phyloP scores from a whole-genome alignment of 345 rosid genomes.

The Linum usitatissimum region DNA sequence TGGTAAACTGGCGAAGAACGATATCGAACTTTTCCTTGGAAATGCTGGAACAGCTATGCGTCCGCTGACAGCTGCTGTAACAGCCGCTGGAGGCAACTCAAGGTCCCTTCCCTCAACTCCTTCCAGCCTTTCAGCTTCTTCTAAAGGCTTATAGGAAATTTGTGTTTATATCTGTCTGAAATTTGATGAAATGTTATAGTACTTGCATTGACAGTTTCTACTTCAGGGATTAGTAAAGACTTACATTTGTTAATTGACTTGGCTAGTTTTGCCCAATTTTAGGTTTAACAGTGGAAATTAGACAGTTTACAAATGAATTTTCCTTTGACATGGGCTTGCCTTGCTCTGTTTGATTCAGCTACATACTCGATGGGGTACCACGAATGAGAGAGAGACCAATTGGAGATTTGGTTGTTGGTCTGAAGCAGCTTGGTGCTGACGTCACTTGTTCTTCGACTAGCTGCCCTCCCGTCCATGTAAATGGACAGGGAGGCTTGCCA shows the following conservation, averaged over 20 bases:
- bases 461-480: conserved; percentile 83
- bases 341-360: conserved; percentile 31
- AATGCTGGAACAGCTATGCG: conserved; percentile 99
- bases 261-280: not conserved
- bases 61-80: conserved; percentile 84
- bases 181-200: too few species aligned
- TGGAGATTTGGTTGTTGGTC: conserved; percentile 77
- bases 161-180: too few species aligned
- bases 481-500: conserved; percentile 83
- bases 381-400: conserved; percentile 98
- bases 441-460: conserved; percentile 56
- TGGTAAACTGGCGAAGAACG: conserved; percentile 38
- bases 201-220: not conserved
- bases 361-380: conserved; percentile 85
- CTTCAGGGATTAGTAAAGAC: not conserved
- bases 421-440: conserved; percentile 91
- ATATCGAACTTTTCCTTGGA: conserved; percentile 78
- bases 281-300: not conserved
- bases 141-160: not conserved
- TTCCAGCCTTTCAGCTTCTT: not conserved
- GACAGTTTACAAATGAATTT: conserved; percentile 4
- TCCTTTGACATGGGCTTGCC: not conserved
- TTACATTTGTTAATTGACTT: not conserved
- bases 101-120: conserved; percentile 28
- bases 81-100: conserved; percentile 85